phyloP scores from a whole-genome alignment of 257 asterid species.

The Pogostemon cablin region DNA sequence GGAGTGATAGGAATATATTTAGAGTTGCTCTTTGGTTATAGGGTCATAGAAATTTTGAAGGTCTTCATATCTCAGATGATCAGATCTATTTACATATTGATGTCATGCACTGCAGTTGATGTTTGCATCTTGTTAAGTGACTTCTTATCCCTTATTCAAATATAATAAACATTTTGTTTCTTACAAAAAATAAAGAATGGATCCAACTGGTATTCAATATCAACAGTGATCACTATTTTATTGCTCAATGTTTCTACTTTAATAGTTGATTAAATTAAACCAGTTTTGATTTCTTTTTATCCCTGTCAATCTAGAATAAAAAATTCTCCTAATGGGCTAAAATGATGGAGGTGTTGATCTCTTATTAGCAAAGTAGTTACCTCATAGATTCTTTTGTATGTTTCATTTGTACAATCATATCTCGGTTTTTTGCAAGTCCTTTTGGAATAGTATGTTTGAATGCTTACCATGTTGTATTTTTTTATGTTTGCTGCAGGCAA shows the following conservation, averaged over 20 bases:
- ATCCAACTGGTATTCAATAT: constrained; percentile 4
- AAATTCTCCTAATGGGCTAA: not conserved
- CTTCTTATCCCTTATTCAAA: no score
- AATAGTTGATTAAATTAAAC: constrained; percentile 8
- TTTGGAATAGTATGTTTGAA: not conserved
- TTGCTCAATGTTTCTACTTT: constrained; percentile 13
- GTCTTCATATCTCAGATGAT: no score
- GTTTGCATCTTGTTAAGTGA: no score
- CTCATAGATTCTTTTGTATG: not conserved
- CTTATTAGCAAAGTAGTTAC: not conserved
- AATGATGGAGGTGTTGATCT: not conserved
- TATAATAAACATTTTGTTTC: no score
- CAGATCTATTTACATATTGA: no score
- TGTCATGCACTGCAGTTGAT: no score
- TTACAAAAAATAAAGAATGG: no score
- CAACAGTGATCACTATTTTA: not conserved
- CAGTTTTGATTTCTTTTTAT: not conserved
- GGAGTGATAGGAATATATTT: no score
- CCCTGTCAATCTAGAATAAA: not conserved
- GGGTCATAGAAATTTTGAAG: no score
- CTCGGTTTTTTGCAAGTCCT: not conserved
- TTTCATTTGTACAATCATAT: not conserved
- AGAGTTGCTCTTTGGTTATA: no score
- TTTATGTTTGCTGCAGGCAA: constrained; percentile 63
- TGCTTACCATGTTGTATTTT: constrained; percentile 23